Evolutionary conservation across 2,329 filamentous ascomycete genomes (phyloP).

Genomic region (Fusarium sp.): DNA sequence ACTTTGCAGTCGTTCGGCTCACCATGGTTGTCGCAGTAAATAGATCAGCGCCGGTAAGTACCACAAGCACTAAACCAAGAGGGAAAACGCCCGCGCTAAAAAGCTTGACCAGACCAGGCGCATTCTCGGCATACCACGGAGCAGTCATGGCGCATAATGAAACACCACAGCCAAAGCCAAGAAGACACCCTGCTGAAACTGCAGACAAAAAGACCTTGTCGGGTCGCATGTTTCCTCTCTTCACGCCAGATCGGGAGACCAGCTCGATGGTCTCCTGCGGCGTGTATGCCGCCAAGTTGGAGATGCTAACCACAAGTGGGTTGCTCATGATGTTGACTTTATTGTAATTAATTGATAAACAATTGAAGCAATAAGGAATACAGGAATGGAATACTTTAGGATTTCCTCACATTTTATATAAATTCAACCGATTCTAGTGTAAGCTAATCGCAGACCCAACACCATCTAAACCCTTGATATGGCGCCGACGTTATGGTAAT

Average conservation of each 20-base stretch:
- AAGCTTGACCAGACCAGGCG: constrained; percentile 38
- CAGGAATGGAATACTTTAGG: neutral
- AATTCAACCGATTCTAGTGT: neutral
- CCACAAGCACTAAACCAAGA: constrained; percentile 35
- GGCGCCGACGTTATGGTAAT: neutral
- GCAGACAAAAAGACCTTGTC: constrained; percentile 42
- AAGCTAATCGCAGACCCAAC: neutral
- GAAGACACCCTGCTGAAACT: constrained; percentile 35
- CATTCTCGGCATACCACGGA: constrained; percentile 42
- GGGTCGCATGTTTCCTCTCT: constrained; percentile 27
- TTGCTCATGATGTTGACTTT: constrained; percentile 25
- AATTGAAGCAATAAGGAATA: neutral
- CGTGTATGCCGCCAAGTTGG: constrained; percentile 36
- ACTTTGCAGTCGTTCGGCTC: neutral
- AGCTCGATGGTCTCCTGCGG: constrained; percentile 39
- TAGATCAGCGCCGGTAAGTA: constrained; percentile 38
- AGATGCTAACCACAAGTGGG: constrained; percentile 29
- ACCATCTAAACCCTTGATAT: neutral
- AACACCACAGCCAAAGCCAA: constrained; percentile 40
- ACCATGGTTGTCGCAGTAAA: constrained; percentile 42
- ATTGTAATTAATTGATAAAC: neutral
- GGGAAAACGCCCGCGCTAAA: constrained; percentile 41
- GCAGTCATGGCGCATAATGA: constrained; percentile 36
- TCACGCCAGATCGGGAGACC: constrained; percentile 37
- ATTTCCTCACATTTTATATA: neutral